Percentiles rank a stretch among this genome's conserved stretches.
These are phyloP conservation scores for Mycena belliarum DNA, from an alignment of 768 basidiomycete species.

Conservation along the genomic window DNA sequence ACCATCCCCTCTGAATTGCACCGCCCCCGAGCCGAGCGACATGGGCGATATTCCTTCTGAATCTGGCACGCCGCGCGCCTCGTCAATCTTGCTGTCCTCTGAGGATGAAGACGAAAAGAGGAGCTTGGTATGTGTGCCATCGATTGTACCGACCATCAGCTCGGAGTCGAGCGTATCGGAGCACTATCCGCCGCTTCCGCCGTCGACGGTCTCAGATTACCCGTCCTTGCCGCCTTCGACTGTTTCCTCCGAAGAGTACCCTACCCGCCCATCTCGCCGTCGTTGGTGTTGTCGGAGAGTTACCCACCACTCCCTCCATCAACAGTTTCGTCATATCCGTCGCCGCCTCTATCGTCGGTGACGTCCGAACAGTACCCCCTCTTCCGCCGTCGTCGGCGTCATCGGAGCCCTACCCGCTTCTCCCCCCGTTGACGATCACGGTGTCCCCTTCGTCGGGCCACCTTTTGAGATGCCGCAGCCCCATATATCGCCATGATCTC, in stretches of 20 bases:
- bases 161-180: constrained; percentile 19
- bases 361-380: too few relatives aligned
- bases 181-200: constrained; percentile 22
- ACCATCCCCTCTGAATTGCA: constrained; percentile 55
- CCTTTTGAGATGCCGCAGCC: constrained; percentile 17
- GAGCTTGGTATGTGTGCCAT: constrained; percentile 19
- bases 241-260: constrained; percentile 26
- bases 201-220: constrained; percentile 24
- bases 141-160: constrained; percentile 19
- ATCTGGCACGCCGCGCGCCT: constrained; percentile 41
- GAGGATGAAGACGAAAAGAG: constrained; percentile 28
- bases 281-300: constrained; percentile 17
- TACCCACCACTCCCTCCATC: constrained; percentile 37
- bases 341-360: constrained; percentile 24
- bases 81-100: constrained; percentile 33
- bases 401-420: constrained; percentile 22
- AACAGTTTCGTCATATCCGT: constrained; percentile 32
- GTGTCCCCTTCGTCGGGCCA: constrained; percentile 12
- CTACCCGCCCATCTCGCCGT: constrained; percentile 37
- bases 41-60: constrained; percentile 44
- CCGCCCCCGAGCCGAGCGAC: constrained; percentile 34
- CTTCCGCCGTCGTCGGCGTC: constrained; percentile 34
- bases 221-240: constrained; percentile 23
- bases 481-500: not conserved
- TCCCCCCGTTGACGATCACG: constrained; percentile 13